Base-by-base conservation (phyloP, 208 protist species). In the Trypanosoma rangeli region DNA sequence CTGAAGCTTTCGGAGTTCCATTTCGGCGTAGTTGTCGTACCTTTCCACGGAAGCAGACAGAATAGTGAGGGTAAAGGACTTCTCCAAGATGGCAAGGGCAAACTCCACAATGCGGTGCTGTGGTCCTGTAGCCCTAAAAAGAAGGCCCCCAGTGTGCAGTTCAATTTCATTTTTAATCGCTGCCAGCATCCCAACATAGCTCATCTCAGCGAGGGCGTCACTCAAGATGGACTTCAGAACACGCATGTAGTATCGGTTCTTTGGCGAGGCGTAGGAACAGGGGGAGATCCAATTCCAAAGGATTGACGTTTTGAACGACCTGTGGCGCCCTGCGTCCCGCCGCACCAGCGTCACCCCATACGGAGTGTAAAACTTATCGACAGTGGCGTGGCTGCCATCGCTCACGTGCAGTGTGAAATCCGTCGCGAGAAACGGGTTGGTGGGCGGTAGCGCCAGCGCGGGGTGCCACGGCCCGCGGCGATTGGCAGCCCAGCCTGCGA, bases 391-490 rank as follows among this genome's bases (percentile, higher is more conserved):
- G 44, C 73, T 57, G 29, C 67, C 68, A 46, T 57, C 50, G 7
- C 26, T n/a, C 16, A 70, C 59, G 68, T 79, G 78, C 18, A 91
- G 24, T 8, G 78, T 88, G 58, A 94, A 87, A 59, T 92, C 86
- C 9, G 79, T 89, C 22, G 86, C 60, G n/a, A 94, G 62, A 64
- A 85, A 94, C 7, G 84, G 89, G 58, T 94, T 94, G 37, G 15
- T 50, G 61, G 56, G 68, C 59, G 24, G 89, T 53, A 64, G 65
- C 49, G 24, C 12, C 15, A 70, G 42, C 26, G 5, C 61, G 16
- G 22, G 24, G 26, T 68, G 59, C 33, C n/a, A 22, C 37, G 64
- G 73, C 4, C 49, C 39, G 44, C 54, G 24, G 28, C 83, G 53
- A 33, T 65, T 71, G n/a, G 39, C 54, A 26, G 63, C 37, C 86